phyloP scores from a whole-genome alignment of 257 asterid genomes.

The Osmanthus fragrans region DNA sequence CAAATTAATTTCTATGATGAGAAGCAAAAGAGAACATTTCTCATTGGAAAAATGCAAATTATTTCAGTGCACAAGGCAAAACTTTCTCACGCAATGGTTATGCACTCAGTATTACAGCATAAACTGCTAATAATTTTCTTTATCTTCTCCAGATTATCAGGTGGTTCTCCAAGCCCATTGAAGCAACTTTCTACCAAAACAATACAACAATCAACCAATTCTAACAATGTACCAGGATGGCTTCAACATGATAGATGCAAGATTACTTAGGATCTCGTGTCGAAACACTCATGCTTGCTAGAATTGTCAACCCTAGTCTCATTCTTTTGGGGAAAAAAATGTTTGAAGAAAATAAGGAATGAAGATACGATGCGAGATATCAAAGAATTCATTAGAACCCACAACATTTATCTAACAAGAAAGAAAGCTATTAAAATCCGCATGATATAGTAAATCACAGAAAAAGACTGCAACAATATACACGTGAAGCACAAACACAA shows the following conservation, averaged over 20 bases:
- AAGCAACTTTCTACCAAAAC: slow-evolving; percentile 9
- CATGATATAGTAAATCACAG: neutral
- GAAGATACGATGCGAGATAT: neutral
- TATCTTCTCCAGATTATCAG: slow-evolving; percentile 5
- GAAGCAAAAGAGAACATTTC: slow-evolving; percentile 8
- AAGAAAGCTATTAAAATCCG: slow-evolving; percentile 2
- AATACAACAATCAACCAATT: neutral
- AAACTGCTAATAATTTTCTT: neutral
- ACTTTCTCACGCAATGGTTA: slow-evolving; percentile 1
- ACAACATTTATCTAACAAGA: slow-evolving; percentile 11
- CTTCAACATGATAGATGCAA: slow-evolving; percentile 3
- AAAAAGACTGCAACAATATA: neutral
- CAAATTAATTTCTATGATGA: neutral
- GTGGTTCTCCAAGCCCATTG: slow-evolving; percentile 1
- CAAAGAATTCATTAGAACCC: neutral
- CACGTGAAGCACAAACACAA: neutral
- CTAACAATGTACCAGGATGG: neutral
- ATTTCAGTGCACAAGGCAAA: slow-evolving; percentile 1
- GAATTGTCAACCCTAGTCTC: neutral
- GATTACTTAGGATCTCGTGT: slow-evolving; percentile 1
- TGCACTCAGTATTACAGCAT: slow-evolving; percentile 6
- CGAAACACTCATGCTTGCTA: neutral
- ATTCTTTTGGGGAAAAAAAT: neutral
- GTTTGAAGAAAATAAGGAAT: neutral
- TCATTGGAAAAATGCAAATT: neutral